phyloP scores from a whole-genome alignment of 495 filamentous ascomycete species.

The Collariella sp. region DNA sequence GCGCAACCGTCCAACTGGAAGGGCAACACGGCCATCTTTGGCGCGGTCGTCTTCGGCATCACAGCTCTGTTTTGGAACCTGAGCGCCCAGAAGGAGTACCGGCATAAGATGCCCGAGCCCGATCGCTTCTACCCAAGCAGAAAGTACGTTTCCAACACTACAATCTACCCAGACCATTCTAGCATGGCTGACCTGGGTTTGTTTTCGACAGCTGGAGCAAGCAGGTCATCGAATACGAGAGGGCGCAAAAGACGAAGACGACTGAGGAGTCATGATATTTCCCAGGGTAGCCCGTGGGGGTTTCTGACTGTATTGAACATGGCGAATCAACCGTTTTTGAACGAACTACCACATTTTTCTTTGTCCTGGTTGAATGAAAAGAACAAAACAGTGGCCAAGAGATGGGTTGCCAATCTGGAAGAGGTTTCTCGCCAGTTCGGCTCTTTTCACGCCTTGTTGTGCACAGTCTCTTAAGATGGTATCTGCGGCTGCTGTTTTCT shows the following conservation, averaged over 20 bases:
- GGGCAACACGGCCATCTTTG: constrained; percentile 80
- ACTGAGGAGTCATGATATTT: constrained; percentile 9
- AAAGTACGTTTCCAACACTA: constrained; percentile 65
- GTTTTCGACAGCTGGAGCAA: constrained; percentile 67
- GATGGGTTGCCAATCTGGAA: not conserved
- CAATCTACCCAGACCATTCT: too few relatives aligned
- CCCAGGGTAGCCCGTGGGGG: not conserved
- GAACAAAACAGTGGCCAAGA: not conserved
- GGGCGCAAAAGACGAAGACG: constrained; percentile 47
- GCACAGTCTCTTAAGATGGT: too few relatives aligned
- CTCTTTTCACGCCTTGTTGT: too few relatives aligned
- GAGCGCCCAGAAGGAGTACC: constrained; percentile 73
- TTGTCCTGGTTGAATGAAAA: not conserved
- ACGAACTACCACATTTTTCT: not conserved
- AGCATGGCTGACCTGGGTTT: constrained; percentile 3
- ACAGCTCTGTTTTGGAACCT: constrained; percentile 64
- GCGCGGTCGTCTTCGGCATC: constrained; percentile 62
- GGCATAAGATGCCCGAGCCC: constrained; percentile 77
- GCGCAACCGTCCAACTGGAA: constrained; percentile 91
- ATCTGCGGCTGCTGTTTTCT: too few relatives aligned
- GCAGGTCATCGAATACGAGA: constrained; percentile 84
- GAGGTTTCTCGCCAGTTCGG: not conserved
- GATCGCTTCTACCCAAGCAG: constrained; percentile 89
- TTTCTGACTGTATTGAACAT: constrained; percentile 7
- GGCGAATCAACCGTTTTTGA: not conserved